Base-by-base conservation (phyloP, 441 rosid species). In the Populus hybrid region DNA sequence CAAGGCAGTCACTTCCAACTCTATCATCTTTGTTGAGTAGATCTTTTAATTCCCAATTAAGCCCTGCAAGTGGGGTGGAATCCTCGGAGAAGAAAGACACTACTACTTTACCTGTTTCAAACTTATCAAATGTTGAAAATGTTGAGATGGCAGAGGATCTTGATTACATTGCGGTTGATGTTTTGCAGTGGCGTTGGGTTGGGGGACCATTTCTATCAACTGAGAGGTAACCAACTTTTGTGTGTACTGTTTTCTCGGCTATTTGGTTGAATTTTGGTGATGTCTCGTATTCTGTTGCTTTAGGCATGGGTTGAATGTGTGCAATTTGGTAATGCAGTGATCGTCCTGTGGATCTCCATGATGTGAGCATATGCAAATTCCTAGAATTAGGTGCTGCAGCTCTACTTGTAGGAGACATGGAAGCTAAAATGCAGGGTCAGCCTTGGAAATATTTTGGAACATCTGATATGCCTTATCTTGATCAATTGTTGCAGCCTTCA, bases 361-460 rank as follows among this genome's bases (percentile, higher is more conserved):
- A 89, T 75, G 83, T 90, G 89, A 88, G 88, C 79, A 82, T 86
- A 11, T 90, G 83, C 83, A 94, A 90, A 84, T 90, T 94, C 83
- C 83, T 94, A 66, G 98, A 97, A 88, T 89, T 92, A 82, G 99
- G 99, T 77, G 99, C 99, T 59, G 98, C 99, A n/a, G 95, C 99
- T 74, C 86, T 97, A 63, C 97, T 97, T 78, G 93, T 94, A 42
- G 99, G 97, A 74, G 98, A 94, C 77, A 87, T 94, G 94, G 98
- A 97, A 87, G 89, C 97, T 68, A 93, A 91, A 88, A 87, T 90
- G 93, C 93, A 90, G 85, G 95, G 97, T 76, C 93, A 93, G 77
- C 97, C 92, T 72, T 93, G 98, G 98, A 94, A 90, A 87, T 90
- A 88, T 88, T 89, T 94, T 80, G 98, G 98, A 74, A 93, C 95